Evolutionary conservation across 108 stramenopile species (phyloP), one percentile per base, ranked within the genome.

Genomic region (Cyclostephanos tholiformis): DNA sequence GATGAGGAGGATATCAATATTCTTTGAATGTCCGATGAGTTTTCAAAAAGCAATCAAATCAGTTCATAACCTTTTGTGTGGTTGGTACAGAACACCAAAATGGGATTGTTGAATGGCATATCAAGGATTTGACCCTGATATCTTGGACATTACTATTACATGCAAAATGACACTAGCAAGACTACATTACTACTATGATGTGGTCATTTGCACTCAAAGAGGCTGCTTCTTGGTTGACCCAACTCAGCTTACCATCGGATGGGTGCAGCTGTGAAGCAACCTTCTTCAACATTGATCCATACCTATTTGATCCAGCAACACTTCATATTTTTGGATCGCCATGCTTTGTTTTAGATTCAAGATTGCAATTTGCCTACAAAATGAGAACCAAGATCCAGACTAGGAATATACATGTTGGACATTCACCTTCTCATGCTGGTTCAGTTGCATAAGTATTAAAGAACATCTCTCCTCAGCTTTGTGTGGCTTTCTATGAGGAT

Each of bases 11-110:
- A 83, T 17, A 68, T 81, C 4, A 83, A 87, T 51, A 77, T 79
- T 56, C 67, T 67, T 13, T 9, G 57, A 11, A 84, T 77, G 36
- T 53, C 49, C 3, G 68, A 76, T 38, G 39, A 73, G 36, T 65
- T 71, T 65, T 56, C 71, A 19, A 14, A 41, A 20, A 9, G 25
- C 25, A 8, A 6, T 72, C 22, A 50, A 46, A 48, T 29, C 76
- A 77, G 46, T 20, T 6, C 0, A 57, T 71, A 0, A 48, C 58
- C 3, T 61, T 13, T 6, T 71, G 57, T 7, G 83, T 74, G 19
- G 86, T 84, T n/a, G 63, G 63, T 20, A 76, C 80, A 36, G 83
- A 87, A 39, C 65, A 56, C 20, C 68, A 76, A 48, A 76, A 76
- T 70, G 75, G 75, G 0, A 50, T 69, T 10, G 68, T 52, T 25